Conservation (phyloP, 345 rosid genomes). For the Cardamine resedifolia region DNA sequence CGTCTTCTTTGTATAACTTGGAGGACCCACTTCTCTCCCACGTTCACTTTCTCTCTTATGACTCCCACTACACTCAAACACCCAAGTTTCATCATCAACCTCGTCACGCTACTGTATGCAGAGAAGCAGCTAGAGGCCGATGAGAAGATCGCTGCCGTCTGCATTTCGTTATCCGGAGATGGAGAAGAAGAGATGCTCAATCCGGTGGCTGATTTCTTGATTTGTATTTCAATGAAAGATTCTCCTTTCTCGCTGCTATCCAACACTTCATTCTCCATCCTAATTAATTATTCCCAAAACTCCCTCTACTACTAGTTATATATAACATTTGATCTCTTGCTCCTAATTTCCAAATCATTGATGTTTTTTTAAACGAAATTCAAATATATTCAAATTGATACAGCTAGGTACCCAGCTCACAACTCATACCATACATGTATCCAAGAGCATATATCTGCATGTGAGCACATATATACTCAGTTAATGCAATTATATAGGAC, state of each 20-base stretch:
- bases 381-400: neutral
- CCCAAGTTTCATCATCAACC: conserved; percentile 28
- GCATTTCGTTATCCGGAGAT: conserved; percentile 21
- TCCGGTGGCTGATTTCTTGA: conserved; percentile 4
- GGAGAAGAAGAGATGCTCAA: neutral
- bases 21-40: conserved; percentile 33
- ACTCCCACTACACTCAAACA: conserved; percentile 31
- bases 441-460: neutral
- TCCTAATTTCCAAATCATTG: conserved; percentile 2
- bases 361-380: neutral
- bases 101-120: conserved; percentile 18
- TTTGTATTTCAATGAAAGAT: conserved; percentile 31
- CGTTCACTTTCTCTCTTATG: conserved; percentile 34
- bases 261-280: conserved; percentile 21
- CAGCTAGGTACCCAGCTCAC: conserved; percentile 23
- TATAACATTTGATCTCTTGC: conserved; percentile 4
- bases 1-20: conserved; percentile 18
- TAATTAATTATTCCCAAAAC: neutral
- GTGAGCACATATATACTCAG: neutral
- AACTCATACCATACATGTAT: conserved; percentile 5
- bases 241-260: conserved; percentile 13
- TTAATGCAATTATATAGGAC: neutral
- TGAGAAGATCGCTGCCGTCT: conserved; percentile 3
- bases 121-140: conserved; percentile 27
- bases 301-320: neutral